A percentile compares a stretch with the other conserved stretches of the same genome.
phyloP scores from a whole-genome alignment of 257 asterid genomes.

The Cynanchum wilfordii region DNA sequence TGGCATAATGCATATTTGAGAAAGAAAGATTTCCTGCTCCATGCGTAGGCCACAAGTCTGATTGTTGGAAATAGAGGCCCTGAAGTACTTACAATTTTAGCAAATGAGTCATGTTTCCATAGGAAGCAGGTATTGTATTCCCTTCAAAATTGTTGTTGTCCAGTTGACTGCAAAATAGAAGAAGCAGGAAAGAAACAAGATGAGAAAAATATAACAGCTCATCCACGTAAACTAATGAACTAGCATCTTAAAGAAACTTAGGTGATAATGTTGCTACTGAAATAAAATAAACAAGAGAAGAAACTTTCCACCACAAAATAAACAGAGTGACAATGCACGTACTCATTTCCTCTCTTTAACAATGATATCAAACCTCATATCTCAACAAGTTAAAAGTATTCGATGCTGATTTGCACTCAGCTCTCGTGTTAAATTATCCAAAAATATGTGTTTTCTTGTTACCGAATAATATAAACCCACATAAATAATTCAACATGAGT shows the following conservation, averaged over 20 bases:
- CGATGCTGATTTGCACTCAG: neutral
- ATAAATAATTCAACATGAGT: neutral
- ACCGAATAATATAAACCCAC: neutral
- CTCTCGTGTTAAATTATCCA: neutral
- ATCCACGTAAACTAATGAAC: neutral
- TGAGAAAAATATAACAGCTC: neutral
- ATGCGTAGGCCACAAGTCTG: neutral
- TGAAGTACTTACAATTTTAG: slow-evolving; percentile 67
- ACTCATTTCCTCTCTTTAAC: neutral
- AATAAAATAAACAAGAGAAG: neutral
- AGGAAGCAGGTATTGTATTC: slow-evolving; percentile 60
- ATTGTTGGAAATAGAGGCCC: slow-evolving; percentile 7
- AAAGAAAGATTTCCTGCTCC: neutral
- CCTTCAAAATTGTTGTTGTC: slow-evolving; percentile 80
- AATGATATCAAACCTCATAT: neutral
- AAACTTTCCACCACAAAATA: neutral
- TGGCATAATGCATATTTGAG: neutral
- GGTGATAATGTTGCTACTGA: neutral
- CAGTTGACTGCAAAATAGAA: slow-evolving; percentile 62
- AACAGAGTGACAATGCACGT: neutral
- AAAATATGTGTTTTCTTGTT: neutral
- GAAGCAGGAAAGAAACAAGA: slow-evolving; percentile 7
- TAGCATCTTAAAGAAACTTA: neutral
- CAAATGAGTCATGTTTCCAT: slow-evolving; percentile 60
- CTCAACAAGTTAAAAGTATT: neutral